Evolutionary conservation across 2,329 filamentous ascomycete genomes (phyloP).

Genomic region (Stagonosporopsis rhizophila): DNA sequence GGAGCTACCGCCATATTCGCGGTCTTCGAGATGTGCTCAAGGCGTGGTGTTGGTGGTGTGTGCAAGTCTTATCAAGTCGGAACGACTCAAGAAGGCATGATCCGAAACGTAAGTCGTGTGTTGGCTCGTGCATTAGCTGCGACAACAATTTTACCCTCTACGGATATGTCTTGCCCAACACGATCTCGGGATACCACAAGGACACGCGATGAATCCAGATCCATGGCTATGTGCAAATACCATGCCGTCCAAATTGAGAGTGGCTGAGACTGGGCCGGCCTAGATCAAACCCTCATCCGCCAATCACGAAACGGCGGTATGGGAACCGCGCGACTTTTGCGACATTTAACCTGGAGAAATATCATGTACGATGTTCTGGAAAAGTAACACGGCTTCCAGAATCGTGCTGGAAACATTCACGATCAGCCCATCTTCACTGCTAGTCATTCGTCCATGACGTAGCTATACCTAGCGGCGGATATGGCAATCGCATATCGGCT

Average conservation of each 20-base stretch:
- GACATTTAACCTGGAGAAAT: slow-evolving; percentile 2
- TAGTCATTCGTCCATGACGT: slow-evolving; percentile 29
- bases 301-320: slow-evolving; percentile 3
- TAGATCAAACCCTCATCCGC: not conserved
- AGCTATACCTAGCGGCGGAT: slow-evolving; percentile 13
- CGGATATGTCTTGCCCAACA: slow-evolving; percentile 1
- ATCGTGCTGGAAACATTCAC: not conserved
- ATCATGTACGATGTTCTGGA: not conserved
- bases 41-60: slow-evolving; percentile 15
- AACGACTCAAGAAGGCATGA: slow-evolving; percentile 4
- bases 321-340: not conserved
- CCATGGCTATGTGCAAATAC: not conserved
- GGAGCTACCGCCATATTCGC: slow-evolving; percentile 28
- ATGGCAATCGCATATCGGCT: slow-evolving; percentile 13
- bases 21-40: not conserved
- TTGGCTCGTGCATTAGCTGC: slow-evolving; percentile 25
- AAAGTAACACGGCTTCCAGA: not conserved
- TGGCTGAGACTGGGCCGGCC: not conserved
- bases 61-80: not conserved
- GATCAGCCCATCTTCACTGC: not conserved
- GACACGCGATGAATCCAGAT: not conserved
- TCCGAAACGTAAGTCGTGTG: slow-evolving; percentile 21
- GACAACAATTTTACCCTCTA: not conserved
- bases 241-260: slow-evolving; percentile 1
- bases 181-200: not conserved